phyloP scores from a whole-genome alignment of 768 basidiomycete genomes.

The Lactifluus pinguis region DNA sequence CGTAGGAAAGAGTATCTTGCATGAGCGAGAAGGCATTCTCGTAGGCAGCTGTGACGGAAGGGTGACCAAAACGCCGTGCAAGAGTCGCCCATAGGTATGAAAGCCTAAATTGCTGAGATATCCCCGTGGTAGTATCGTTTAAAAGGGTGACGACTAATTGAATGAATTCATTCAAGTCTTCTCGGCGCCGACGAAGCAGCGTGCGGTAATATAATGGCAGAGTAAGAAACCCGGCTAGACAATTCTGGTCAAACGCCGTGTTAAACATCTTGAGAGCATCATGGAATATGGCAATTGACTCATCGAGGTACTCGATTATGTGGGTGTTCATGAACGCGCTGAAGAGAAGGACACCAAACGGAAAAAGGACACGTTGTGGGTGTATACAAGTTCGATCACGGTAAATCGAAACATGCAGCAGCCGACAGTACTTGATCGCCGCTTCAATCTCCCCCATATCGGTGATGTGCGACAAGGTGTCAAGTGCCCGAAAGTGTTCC shows the following conservation, averaged over 20 bases:
- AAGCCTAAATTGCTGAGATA: neutral
- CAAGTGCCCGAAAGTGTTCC: neutral
- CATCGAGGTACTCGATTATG: neutral
- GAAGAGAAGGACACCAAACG: neutral
- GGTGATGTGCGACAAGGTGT: neutral
- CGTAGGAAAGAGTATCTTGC: neutral
- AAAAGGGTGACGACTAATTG: neutral
- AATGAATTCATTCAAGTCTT: neutral
- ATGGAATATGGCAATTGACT: neutral
- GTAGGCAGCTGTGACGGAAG: neutral
- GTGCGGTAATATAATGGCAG: neutral
- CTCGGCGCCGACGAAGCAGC: neutral
- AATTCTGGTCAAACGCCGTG: too few relatives aligned
- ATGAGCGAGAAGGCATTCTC: neutral
- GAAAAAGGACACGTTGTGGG: accelerated
- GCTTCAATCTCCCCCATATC: neutral
- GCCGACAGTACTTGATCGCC: neutral
- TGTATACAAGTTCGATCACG: neutral
- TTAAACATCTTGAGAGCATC: neutral
- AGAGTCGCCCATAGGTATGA: neutral
- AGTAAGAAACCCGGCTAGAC: neutral
- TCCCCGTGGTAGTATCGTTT: too few relatives aligned
- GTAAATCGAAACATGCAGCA: neutral
- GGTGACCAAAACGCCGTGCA: neutral
- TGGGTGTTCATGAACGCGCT: neutral